Evolutionary conservation across 2,329 filamentous ascomycete genomes (phyloP).

Genomic region (Sarocladium brachiariae): DNA sequence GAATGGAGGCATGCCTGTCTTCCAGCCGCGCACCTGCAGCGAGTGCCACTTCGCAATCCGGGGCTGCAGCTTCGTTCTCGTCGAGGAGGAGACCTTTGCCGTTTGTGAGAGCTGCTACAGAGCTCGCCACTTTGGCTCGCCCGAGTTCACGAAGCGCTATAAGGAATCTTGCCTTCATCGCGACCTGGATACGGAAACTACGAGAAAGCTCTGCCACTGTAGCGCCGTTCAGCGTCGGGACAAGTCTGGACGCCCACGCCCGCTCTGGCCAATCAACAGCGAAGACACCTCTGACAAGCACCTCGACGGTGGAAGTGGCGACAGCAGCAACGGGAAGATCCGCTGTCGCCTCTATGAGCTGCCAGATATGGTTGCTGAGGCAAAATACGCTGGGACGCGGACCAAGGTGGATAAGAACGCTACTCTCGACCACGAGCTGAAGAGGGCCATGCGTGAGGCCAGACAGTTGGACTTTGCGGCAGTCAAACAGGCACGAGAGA

Average conservation of each 20-base stretch:
- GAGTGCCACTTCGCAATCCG: conserved; percentile 14
- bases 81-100: conserved; percentile 1
- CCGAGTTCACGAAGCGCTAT: conserved; percentile 23
- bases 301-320: conserved; percentile 6
- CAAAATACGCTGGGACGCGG: conserved; percentile 17
- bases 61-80: conserved; percentile 20
- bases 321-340: conserved; percentile 10
- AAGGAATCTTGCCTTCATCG: conserved; percentile 25
- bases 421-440: neutral
- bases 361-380: conserved; percentile 17
- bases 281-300: conserved; percentile 3
- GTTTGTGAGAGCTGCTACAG: conserved; percentile 30
- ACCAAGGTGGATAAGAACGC: conserved; percentile 3
- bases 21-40: conserved; percentile 14
- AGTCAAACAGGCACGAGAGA: neutral
- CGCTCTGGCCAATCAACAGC: conserved; percentile 15
- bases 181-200: conserved; percentile 18
- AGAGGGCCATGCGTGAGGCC: neutral
- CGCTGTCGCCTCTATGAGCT: conserved; percentile 15
- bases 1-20: conserved; percentile 14
- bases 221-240: conserved; percentile 15
- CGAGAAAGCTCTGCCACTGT: conserved; percentile 22
- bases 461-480: neutral
- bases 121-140: conserved; percentile 19
- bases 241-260: conserved; percentile 11